Evolutionary conservation across 2,329 filamentous ascomycete genomes (phyloP).

Genomic region (Aspergillus carbonarius): DNA sequence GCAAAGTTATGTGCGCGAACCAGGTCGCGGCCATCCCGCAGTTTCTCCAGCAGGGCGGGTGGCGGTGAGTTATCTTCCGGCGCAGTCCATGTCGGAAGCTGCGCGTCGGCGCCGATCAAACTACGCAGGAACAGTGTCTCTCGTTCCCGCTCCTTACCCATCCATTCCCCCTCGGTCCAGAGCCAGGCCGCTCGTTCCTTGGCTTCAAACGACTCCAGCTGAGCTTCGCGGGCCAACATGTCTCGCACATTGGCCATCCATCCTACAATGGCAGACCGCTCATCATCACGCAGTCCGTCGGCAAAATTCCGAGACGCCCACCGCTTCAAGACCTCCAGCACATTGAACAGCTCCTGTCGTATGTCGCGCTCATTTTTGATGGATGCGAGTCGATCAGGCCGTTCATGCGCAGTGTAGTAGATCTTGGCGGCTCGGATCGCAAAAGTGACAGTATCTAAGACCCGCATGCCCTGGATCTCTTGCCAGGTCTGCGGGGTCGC

Average conservation of each 20-base stretch:
- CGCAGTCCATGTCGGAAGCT: slow-evolving; percentile 68
- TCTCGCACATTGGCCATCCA: slow-evolving; percentile 80
- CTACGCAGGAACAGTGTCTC: slow-evolving; percentile 80
- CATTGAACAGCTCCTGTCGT: slow-evolving; percentile 75
- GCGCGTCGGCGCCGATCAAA: slow-evolving; percentile 58
- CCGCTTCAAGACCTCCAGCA: slow-evolving; percentile 87
- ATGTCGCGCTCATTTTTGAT: slow-evolving; percentile 88
- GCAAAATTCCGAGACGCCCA: slow-evolving; percentile 87
- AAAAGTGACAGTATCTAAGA: slow-evolving; percentile 88
- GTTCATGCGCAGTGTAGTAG: slow-evolving; percentile 91
- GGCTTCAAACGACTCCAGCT: slow-evolving; percentile 71
- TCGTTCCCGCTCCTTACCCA: slow-evolving; percentile 69
- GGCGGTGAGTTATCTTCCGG: slow-evolving; percentile 46
- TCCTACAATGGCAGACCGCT: slow-evolving; percentile 69
- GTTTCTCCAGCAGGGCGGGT: slow-evolving; percentile 69
- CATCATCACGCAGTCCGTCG: slow-evolving; percentile 75
- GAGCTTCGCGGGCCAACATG: slow-evolving; percentile 74
- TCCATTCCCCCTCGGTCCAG: slow-evolving; percentile 81
- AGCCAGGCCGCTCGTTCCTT: slow-evolving; percentile 71
- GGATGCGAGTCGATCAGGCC: slow-evolving; percentile 77
- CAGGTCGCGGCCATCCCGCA: slow-evolving; percentile 78
- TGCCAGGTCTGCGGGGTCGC: slow-evolving; percentile 64
- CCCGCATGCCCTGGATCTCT: slow-evolving; percentile 86
- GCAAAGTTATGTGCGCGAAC: slow-evolving; percentile 87
- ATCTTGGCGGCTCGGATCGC: slow-evolving; percentile 95